A percentile compares a stretch with the other conserved stretches of the same genome.
Conservation (phyloP, 1,139 yeast species). For the Ogataea hybrid region DNA sequence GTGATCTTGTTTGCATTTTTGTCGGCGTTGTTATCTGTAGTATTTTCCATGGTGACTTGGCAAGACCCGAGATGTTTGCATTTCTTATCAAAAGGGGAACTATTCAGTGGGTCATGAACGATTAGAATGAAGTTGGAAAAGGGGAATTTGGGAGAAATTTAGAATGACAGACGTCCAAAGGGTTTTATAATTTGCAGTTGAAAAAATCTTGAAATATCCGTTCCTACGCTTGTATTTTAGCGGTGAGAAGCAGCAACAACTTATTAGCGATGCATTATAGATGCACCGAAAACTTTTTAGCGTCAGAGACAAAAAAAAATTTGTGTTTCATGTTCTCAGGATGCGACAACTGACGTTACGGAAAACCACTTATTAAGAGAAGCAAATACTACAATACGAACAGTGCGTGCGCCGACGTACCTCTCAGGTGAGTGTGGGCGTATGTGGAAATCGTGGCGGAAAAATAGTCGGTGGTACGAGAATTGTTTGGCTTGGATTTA, state of each 20-base stretch:
- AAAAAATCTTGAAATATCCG: not conserved
- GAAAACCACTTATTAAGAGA: not conserved
- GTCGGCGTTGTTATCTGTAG: constrained; percentile 1
- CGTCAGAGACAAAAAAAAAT: not conserved
- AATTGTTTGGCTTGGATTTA: too few relatives aligned
- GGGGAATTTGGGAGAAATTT: not conserved
- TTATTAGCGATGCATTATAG: constrained; percentile 8
- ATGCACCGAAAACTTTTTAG: constrained; percentile 8
- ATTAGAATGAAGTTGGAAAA: not conserved
- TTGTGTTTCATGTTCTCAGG: constrained; percentile 6
- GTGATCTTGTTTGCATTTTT: constrained; percentile 3
- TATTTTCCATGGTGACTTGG: constrained; percentile 13
- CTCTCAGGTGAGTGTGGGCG: not conserved
- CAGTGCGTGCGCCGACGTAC: not conserved
- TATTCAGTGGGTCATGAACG: not conserved
- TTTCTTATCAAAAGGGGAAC: not conserved
- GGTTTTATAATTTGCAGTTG: constrained; percentile 5
- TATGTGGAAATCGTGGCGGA: not conserved
- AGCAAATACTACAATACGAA: not conserved
- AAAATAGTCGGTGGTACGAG: not conserved
- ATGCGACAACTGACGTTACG: not conserved
- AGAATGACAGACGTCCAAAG: constrained; percentile 1
- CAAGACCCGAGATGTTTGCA: not conserved
- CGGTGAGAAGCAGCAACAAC: constrained; percentile 6
- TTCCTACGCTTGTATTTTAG: constrained; percentile 2